A percentile compares a stretch with the other conserved stretches of the same genome.
Evolutionary conservation across 2,329 filamentous ascomycete genomes (phyloP).

Genomic region (Calcarisporium arbuscula): DNA sequence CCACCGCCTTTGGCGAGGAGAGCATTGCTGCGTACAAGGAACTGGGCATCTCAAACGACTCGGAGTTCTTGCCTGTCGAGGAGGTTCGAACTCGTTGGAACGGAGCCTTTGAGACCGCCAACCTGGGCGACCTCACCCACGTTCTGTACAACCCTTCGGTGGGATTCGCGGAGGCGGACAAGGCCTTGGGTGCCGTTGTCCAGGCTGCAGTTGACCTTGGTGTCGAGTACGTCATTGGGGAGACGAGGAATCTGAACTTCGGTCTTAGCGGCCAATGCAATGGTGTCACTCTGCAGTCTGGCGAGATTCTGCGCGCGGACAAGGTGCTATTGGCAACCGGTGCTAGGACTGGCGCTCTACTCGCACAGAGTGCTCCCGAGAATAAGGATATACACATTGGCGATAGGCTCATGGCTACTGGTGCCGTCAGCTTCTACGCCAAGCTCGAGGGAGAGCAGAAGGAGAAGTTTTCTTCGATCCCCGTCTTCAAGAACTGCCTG

Average conservation of each 20-base stretch:
- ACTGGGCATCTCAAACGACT: constrained; percentile 32
- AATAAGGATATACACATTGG: constrained; percentile 46
- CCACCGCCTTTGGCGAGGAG: constrained; percentile 35
- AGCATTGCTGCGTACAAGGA: constrained; percentile 33
- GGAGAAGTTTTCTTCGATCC: constrained; percentile 40
- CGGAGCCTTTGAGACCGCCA: constrained; percentile 49
- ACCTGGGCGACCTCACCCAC: constrained; percentile 49
- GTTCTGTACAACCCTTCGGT: constrained; percentile 52
- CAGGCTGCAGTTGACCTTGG: constrained; percentile 45
- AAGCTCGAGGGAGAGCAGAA: constrained; percentile 37
- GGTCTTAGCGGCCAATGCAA: constrained; percentile 36
- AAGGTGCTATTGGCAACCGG: constrained; percentile 50
- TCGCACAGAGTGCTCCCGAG: constrained; percentile 44
- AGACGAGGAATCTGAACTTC: constrained; percentile 40
- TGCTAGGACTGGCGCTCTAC: constrained; percentile 48
- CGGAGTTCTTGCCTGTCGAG: constrained; percentile 36
- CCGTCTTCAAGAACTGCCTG: constrained; percentile 45
- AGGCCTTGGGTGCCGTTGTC: constrained; percentile 48
- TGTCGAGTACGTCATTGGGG: constrained; percentile 48
- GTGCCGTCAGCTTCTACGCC: constrained; percentile 37
- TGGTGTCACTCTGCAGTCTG: constrained; percentile 44
- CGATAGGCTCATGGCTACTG: constrained; percentile 49
- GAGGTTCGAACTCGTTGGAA: constrained; percentile 50
- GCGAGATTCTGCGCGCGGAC: constrained; percentile 40
- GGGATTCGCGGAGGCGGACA: constrained; percentile 54